Percentiles rank a stretch among this genome's conserved stretches.
Conservation (phyloP, 1,284 basidiomycete genomes). For the Stygiomarasmius scandens region DNA sequence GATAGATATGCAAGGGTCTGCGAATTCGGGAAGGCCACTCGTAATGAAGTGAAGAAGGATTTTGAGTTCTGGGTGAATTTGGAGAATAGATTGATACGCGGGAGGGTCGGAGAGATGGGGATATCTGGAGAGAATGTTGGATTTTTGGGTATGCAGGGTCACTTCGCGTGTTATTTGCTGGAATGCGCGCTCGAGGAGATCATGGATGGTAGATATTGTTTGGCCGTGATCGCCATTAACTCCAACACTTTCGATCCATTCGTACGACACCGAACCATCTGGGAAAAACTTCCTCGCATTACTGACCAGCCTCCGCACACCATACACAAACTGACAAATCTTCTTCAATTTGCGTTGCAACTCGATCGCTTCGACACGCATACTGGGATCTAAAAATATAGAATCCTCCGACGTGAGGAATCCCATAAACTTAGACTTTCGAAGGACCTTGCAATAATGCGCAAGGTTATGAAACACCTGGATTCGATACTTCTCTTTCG, state of each 20-base stretch:
- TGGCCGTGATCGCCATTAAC: too few species aligned
- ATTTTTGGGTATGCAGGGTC: background rate
- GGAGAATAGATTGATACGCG: background rate
- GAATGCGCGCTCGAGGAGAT: background rate
- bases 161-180: background rate
- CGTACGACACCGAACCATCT: background rate
- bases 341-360: background rate
- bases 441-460: background rate
- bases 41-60: background rate
- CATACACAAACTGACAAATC: background rate
- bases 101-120: background rate
- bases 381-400: background rate
- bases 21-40: background rate
- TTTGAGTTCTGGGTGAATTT: background rate
- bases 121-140: background rate
- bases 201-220: background rate
- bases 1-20: background rate
- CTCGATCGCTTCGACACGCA: background rate
- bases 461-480: background rate
- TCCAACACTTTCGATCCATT: background rate
- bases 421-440: background rate
- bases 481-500: background rate
- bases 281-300: background rate
- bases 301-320: background rate
- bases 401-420: background rate